phyloP scores from a whole-genome alignment of 1,139 yeast genomes.

The Debaryomyces fabryi region DNA sequence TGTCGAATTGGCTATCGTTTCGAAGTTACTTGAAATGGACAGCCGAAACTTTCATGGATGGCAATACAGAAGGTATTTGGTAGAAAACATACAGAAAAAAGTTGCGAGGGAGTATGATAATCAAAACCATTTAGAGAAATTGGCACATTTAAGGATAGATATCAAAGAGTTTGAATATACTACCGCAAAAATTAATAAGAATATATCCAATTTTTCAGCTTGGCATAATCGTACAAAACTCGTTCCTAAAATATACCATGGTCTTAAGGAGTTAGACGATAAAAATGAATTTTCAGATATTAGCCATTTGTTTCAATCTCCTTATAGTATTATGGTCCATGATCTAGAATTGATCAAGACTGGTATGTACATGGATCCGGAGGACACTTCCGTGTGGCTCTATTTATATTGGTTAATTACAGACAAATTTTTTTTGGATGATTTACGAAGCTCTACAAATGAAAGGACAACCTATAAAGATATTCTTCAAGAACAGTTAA shows the following conservation, averaged over 20 bases:
- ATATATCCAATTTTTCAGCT: constrained; percentile 92
- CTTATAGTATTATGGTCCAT: constrained; percentile 42
- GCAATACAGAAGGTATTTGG: constrained; percentile 84
- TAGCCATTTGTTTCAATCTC: constrained; percentile 23
- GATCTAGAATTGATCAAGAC: constrained; percentile 76
- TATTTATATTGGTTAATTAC: constrained; percentile 83
- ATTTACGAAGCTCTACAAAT: constrained; percentile 23
- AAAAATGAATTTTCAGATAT: constrained; percentile 20
- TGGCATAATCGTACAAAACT: constrained; percentile 90
- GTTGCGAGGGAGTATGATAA: constrained; percentile 15
- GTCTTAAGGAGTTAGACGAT: constrained; percentile 17
- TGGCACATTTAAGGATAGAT: constrained; percentile 26
- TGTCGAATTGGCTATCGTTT: constrained; percentile 67
- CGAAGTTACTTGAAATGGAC: constrained; percentile 69
- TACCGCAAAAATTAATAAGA: constrained; percentile 71
- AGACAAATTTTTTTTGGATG: constrained; percentile 47
- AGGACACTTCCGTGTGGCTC: constrained; percentile 92
- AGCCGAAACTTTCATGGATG: constrained; percentile 92
- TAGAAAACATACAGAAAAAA: constrained; percentile 50
- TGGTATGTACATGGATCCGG: constrained; percentile 91
- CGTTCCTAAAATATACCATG: constrained; percentile 52
- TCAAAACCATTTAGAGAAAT: constrained; percentile 11
- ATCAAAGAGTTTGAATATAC: constrained; percentile 74
- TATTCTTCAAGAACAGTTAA: constrained; percentile 42
- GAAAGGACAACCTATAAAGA: constrained; percentile 21